These are phyloP conservation scores for Penicillium psychrosexuale DNA, from an alignment of 2,329 filamentous ascomycete genomes.

Conservation along the genomic window DNA sequence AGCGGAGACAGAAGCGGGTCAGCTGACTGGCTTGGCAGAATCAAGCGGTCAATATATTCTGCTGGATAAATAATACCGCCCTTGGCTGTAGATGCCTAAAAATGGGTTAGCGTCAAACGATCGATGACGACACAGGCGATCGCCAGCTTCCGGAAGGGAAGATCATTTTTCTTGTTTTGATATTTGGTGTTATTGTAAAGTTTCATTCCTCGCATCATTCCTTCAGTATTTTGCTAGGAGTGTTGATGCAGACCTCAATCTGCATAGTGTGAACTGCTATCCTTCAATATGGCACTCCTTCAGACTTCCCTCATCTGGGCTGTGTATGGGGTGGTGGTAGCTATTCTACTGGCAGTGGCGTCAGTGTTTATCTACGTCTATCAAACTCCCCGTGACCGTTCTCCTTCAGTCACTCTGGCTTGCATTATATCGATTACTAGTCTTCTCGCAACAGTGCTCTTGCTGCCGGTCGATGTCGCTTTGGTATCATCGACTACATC, in stretches of 20 bases:
- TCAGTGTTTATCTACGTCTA: conserved; percentile 87
- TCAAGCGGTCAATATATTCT: not conserved
- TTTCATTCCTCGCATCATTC: not conserved
- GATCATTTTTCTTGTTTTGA: not conserved
- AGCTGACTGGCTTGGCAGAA: conserved; percentile 7
- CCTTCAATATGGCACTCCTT: conserved; percentile 61
- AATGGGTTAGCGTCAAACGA: not conserved
- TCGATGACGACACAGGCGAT: conserved; percentile 9
- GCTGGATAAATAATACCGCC: not conserved
- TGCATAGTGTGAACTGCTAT: conserved; percentile 8
- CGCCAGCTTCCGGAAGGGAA: not conserved
- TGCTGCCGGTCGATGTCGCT: conserved; percentile 92
- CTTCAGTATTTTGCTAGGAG: not conserved
- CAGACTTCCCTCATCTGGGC: conserved; percentile 94
- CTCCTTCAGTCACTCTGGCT: conserved; percentile 74
- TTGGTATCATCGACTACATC: conserved; percentile 85
- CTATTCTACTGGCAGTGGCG: conserved; percentile 70
- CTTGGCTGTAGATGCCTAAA: not conserved
- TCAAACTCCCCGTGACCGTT: conserved; percentile 84
- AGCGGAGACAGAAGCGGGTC: not conserved
- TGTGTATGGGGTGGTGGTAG: conserved; percentile 80
- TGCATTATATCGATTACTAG: conserved; percentile 83
- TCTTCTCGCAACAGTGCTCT: conserved; percentile 84
- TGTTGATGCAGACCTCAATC: conserved; percentile 8
- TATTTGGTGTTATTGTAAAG: not conserved